These are phyloP conservation scores for Kwoniella mangroviensis DNA, from an alignment of 768 basidiomycete species.

Conservation along the genomic window DNA sequence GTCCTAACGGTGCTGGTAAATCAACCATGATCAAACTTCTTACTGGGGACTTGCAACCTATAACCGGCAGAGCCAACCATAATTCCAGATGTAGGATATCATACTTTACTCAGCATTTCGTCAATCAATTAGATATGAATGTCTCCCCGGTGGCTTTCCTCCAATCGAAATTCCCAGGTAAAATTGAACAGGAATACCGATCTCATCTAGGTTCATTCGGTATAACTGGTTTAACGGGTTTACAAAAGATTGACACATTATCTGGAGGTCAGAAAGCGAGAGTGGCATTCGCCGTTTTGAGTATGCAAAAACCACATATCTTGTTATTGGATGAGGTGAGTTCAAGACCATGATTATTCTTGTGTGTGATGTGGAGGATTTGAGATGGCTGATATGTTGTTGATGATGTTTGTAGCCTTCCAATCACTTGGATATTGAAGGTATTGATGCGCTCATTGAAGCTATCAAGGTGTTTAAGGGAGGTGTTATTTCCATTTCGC, in stretches of 20 bases:
- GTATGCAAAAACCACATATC: conserved; percentile 86
- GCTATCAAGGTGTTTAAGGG: conserved; percentile 78
- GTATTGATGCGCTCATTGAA: conserved; percentile 90
- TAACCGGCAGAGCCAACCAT: conserved; percentile 78
- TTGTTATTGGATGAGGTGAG: conserved; percentile 88
- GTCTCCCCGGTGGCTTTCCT: conserved; percentile 95
- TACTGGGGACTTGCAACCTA: conserved; percentile 77
- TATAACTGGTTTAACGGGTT: conserved; percentile 85
- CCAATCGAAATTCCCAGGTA: conserved; percentile 88
- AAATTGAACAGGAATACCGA: conserved; percentile 94
- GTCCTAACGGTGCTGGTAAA: conserved; percentile 94
- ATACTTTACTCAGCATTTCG: conserved; percentile 68
- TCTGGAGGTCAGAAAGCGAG: conserved; percentile 96
- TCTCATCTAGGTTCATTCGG: conserved; percentile 95
- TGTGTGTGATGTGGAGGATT: not conserved
- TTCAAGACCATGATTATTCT: conserved; percentile 5
- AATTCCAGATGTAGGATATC: conserved; percentile 82
- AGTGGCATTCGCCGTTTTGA: conserved; percentile 87
- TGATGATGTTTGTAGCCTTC: conserved; percentile 66
- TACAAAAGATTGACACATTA: conserved; percentile 88
- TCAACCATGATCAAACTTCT: conserved; percentile 95
- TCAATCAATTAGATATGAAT: conserved; percentile 79
- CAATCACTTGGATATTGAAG: conserved; percentile 96
- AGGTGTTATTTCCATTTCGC: conserved; percentile 75
- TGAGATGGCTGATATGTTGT: not conserved